These are phyloP conservation scores for Starmerella gropengiesseri DNA, from an alignment of 805 yeast species.

Conservation along the genomic window DNA sequence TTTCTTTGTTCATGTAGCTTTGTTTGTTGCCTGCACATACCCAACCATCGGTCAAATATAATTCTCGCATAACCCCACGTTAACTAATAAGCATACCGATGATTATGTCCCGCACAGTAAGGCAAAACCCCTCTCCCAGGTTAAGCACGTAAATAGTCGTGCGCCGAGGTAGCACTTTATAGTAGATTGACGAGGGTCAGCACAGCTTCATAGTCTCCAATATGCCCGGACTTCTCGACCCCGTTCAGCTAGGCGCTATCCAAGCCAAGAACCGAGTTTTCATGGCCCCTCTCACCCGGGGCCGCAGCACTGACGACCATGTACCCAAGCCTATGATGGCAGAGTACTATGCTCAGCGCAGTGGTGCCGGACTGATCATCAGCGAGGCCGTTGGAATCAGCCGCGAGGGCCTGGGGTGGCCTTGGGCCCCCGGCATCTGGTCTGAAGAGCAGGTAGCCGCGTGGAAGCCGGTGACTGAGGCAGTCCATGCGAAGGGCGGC, in stretches of 20 bases:
- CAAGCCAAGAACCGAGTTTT: background rate
- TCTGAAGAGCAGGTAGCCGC: conserved; percentile 25
- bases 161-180: too few species aligned
- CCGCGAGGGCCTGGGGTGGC: conserved; percentile 35
- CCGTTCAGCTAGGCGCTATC: background rate
- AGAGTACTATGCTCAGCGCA: conserved; percentile 46
- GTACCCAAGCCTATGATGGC: conserved; percentile 35
- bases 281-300: background rate
- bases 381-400: conserved; percentile 47
- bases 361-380: conserved; percentile 38
- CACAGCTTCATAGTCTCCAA: background rate
- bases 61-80: too few species aligned
- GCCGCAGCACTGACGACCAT: background rate
- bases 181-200: too few species aligned
- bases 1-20: too few species aligned
- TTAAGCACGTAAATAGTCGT: too few species aligned
- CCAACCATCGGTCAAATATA: too few species aligned
- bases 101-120: too few species aligned
- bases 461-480: conserved; percentile 30
- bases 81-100: too few species aligned
- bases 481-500: conserved; percentile 25
- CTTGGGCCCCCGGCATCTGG: conserved; percentile 25
- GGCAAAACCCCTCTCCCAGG: too few species aligned
- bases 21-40: too few species aligned
- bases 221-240: conserved; percentile 15